phyloP scores from a whole-genome alignment of 2,329 filamentous ascomycete genomes.

The Arthrinium phaeospermum region DNA sequence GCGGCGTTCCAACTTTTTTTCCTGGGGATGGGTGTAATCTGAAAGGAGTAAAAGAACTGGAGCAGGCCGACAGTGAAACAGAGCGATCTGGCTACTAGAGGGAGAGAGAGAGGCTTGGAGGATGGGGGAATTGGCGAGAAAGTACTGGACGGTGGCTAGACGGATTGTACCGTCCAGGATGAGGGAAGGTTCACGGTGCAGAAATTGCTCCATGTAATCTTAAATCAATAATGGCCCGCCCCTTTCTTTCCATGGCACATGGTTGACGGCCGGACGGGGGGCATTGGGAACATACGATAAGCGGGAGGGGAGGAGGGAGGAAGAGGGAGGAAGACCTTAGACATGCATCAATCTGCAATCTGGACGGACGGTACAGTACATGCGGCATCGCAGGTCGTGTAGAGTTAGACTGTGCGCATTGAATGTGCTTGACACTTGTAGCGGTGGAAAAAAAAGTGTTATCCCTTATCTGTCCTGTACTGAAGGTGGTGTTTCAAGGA shows the following conservation, averaged over 20 bases:
- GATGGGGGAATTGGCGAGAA: background rate
- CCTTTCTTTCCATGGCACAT: constrained; percentile 10
- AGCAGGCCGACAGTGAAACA: background rate
- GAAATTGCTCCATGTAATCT: constrained; percentile 13
- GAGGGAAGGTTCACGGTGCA: constrained; percentile 15
- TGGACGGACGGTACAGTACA: background rate
- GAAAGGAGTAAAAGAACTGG: background rate
- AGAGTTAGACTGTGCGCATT: background rate
- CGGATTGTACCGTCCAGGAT: background rate
- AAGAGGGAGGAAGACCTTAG: background rate
- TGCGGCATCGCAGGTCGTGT: background rate
- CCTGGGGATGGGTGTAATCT: background rate
- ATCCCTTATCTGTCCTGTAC: constrained; percentile 7
- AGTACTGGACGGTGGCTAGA: background rate
- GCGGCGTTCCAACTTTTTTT: constrained; percentile 3
- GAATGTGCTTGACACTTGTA: background rate
- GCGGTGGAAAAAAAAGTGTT: background rate
- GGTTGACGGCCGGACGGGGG: background rate
- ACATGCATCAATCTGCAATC: background rate
- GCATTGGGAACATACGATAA: constrained; percentile 6
- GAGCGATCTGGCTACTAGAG: background rate
- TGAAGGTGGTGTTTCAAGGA: constrained; percentile 4
- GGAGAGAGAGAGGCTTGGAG: background rate
- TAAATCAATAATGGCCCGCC: constrained; percentile 16
- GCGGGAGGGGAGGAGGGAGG: background rate